Evolutionary conservation across 2,329 filamentous ascomycete genomes (phyloP), one percentile per base, ranked within the genome.

Genomic region (Fusarium sp.): DNA sequence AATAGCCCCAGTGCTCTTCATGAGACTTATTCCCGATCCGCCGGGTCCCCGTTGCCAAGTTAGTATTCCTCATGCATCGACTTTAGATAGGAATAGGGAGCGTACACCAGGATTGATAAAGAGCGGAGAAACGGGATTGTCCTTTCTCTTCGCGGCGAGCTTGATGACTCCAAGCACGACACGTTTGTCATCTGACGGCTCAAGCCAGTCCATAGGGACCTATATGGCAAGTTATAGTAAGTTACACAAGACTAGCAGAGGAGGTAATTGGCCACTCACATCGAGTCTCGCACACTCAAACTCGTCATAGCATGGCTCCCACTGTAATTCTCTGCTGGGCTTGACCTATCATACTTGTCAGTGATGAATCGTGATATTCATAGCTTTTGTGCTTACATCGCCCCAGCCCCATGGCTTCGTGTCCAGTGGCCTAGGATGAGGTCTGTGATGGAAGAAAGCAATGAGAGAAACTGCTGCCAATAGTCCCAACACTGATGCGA

Each of bases 11-110:
- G 66, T 67, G 11, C 72, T 63, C 46, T 63, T 71, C 11, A 80
- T 44, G 12, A 74, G 74, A 32, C 68, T 67, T 0, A 80, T 66
- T 4, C 80, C 82, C 3, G 80, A 83, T 2, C 81, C 83, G 7
- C 82, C 82, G 8, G 82, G 82, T 0, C 83, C 81, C 77, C 78
- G 15, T 44, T 28, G 29, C 45, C 19, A 29, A 22, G 38, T 51
- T 26, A 62, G 43, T 22, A 12, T 36, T 13, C 34, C 5, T 19
- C 1, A 1, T 13, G 5, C 13, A 13, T 19, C 9, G 11, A 15
- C 3, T 11, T 6, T 15, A 22, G 10, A n/a, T 1, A 28, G 5
- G 6, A 7, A 46, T 6, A n/a, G 24, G 28, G 28, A 25, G 54
- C 74, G 40, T 61, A 76, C 75, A 41, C 74, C 75, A 1, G 75